phyloP scores from a whole-genome alignment of 495 filamentous ascomycete genomes.

The Aspergillus indologenus region DNA sequence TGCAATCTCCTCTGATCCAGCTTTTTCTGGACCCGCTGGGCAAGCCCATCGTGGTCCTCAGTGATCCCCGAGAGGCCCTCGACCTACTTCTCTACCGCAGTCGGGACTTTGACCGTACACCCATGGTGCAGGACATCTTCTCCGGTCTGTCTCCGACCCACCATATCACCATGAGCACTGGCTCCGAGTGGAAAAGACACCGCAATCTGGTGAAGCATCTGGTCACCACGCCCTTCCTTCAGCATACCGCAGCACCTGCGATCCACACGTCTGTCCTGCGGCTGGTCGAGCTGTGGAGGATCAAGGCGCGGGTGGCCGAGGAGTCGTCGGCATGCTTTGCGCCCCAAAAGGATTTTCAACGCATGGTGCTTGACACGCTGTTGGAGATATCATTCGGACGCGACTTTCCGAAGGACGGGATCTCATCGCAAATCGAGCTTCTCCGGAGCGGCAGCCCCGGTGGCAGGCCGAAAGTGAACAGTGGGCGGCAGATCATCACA shows the following conservation, averaged over 20 bases:
- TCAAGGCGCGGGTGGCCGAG: neutral
- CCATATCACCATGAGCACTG: neutral
- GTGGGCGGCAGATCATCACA: too few species aligned
- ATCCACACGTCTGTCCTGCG: neutral
- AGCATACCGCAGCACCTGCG: neutral
- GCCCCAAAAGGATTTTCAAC: neutral
- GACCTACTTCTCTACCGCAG: constrained; percentile 40
- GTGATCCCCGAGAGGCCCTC: constrained; percentile 37
- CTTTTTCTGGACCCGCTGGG: constrained; percentile 35
- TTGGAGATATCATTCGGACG: neutral
- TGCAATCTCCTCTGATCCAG: constrained; percentile 32
- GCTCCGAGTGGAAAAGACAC: neutral
- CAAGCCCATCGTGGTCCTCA: constrained; percentile 35
- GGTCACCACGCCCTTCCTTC: neutral
- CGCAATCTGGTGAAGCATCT: constrained; percentile 1
- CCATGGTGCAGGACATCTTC: constrained; percentile 24
- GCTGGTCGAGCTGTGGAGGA: neutral
- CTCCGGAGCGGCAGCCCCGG: too few species aligned
- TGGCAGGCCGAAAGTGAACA: too few species aligned
- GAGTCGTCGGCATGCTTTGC: neutral
- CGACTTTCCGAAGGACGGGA: neutral
- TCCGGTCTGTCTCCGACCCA: neutral
- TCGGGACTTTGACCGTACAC: constrained; percentile 4
- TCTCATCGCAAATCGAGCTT: too few species aligned
- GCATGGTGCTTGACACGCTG: neutral